Conservation (phyloP, 257 asterid genomes). For the Striga asiatica region DNA sequence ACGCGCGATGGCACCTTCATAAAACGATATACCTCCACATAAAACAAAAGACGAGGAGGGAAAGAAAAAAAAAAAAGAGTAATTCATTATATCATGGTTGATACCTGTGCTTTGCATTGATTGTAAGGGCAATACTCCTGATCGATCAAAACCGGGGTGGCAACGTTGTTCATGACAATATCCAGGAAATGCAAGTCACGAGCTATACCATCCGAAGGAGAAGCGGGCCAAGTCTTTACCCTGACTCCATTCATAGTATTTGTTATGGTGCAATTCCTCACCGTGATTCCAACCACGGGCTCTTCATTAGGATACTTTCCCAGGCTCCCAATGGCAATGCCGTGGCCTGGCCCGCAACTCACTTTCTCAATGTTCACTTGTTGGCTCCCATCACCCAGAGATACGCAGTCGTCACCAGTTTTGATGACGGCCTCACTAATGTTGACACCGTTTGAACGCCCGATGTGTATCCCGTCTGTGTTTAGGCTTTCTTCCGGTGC, state of each 20-base stretch:
- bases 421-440: conserved; percentile 14
- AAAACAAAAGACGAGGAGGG: too few species aligned
- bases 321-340: conserved; percentile 33
- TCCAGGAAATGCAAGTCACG: conserved; percentile 17
- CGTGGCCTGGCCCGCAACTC: conserved; percentile 36
- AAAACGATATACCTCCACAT: too few species aligned
- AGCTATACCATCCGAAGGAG: conserved; percentile 17
- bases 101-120: too few species aligned
- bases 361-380: conserved; percentile 17
- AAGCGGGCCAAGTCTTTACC: conserved; percentile 27
- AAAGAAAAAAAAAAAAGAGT: too few species aligned
- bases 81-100: too few species aligned
- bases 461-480: conserved; percentile 41
- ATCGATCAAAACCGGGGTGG: conserved; percentile 26
- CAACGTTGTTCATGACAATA: conserved; percentile 25
- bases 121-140: conserved; percentile 27
- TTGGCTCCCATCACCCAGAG: conserved; percentile 25
- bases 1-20: conserved; percentile 21
- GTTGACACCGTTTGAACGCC: conserved; percentile 15
- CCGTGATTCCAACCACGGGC: conserved; percentile 18
- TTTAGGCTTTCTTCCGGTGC: conserved; percentile 33
- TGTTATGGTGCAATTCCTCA: conserved; percentile 22
- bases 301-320: conserved; percentile 22
- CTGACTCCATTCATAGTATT: conserved; percentile 27
- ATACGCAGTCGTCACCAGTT: conserved; percentile 38